Evolutionary conservation across 129 eudicot genomes (phyloP).

Genomic region (Lactuca sativa): DNA sequence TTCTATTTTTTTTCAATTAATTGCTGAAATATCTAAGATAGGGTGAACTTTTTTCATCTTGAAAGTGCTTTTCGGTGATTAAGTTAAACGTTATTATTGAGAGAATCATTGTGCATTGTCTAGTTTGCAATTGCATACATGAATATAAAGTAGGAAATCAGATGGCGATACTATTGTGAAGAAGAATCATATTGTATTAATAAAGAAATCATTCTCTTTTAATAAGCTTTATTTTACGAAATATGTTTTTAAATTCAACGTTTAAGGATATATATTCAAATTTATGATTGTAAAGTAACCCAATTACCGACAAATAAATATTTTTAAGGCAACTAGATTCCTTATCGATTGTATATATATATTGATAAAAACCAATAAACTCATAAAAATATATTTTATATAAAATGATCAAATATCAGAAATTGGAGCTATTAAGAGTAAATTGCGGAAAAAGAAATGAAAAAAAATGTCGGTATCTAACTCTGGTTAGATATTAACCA

Average conservation of each 20-base stretch:
- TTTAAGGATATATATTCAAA: too few species aligned
- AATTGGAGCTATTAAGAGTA: constrained; percentile 7
- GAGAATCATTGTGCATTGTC: too few species aligned
- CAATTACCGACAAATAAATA: too few species aligned
- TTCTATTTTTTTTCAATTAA: neutral
- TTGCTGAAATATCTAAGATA: neutral
- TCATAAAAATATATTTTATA: too few species aligned
- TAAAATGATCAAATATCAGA: neutral
- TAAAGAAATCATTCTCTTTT: neutral
- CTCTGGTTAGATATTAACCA: constrained; percentile 40
- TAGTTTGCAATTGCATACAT: too few species aligned
- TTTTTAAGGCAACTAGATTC: too few species aligned
- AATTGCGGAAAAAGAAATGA: constrained; percentile 11
- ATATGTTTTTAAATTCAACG: neutral
- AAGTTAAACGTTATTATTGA: neutral
- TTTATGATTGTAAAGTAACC: neutral
- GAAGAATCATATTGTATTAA: too few species aligned
- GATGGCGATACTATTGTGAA: too few species aligned
- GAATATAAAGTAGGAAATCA: too few species aligned
- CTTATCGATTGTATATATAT: neutral
- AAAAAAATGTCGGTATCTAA: constrained; percentile 57
- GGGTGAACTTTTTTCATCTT: neutral
- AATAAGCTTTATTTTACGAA: neutral
- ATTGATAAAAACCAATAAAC: neutral
- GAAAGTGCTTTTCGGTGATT: neutral